A percentile compares a stretch with the other conserved stretches of the same genome.
Conservation (phyloP, 257 asterid species). For the Craterostigma plantagineum region DNA sequence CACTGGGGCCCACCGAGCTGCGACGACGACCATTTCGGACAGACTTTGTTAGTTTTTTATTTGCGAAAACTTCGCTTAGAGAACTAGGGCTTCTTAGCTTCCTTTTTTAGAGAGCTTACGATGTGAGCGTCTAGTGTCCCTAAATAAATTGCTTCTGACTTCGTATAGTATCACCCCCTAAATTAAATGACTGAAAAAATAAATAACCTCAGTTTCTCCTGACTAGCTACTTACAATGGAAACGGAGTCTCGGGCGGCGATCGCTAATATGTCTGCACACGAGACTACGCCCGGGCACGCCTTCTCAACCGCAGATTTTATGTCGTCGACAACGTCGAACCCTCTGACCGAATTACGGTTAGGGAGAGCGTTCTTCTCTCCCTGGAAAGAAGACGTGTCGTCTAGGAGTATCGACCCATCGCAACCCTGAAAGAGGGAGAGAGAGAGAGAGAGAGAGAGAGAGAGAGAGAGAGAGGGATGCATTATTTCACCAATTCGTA, state of each 20-base stretch:
- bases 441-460: not conserved
- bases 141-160: too few relatives aligned
- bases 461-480: not conserved
- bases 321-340: slow-evolving; percentile 56
- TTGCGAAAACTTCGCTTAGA: too few relatives aligned
- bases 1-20: slow-evolving; percentile 76
- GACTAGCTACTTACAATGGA: slow-evolving; percentile 17
- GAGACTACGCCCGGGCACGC: slow-evolving; percentile 60
- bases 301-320: slow-evolving; percentile 60
- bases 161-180: too few relatives aligned
- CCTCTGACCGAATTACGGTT: slow-evolving; percentile 62
- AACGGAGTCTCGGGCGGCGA: slow-evolving; percentile 72
- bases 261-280: slow-evolving; percentile 63
- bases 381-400: slow-evolving; percentile 57
- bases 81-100: too few relatives aligned
- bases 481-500: not conserved
- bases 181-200: too few relatives aligned
- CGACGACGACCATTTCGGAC: not conserved
- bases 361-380: slow-evolving; percentile 61
- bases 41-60: not conserved
- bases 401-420: slow-evolving; percentile 82
- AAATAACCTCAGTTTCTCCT: too few relatives aligned
- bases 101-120: not conserved
- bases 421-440: slow-evolving; percentile 39
- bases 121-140: not conserved